Percentiles rank a stretch among this genome's conserved stretches.
Evolutionary conservation across 768 basidiomycete genomes (phyloP).

Genomic region (Boletus subparvulus): DNA sequence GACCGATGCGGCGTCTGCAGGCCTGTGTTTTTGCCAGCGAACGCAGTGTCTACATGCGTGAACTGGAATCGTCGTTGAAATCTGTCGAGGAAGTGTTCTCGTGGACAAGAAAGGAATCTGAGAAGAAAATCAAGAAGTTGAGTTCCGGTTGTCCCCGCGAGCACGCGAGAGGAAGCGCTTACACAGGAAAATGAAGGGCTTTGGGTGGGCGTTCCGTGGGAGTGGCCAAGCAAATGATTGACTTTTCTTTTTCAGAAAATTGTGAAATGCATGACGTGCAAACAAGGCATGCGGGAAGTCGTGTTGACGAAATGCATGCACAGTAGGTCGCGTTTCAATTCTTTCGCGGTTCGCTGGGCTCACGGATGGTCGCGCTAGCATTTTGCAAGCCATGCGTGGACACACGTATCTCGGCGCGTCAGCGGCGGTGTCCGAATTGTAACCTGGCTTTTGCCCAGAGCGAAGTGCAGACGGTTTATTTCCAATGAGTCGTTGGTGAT

Average conservation of each 20-base stretch:
- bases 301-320: slow-evolving; percentile 90
- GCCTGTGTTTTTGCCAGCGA: slow-evolving; percentile 33
- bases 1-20: slow-evolving; percentile 23
- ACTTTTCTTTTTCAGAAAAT: slow-evolving; percentile 50
- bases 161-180: slow-evolving; percentile 36
- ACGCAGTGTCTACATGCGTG: slow-evolving; percentile 23
- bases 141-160: slow-evolving; percentile 31
- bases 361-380: slow-evolving; percentile 42
- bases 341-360: not conserved
- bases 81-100: slow-evolving; percentile 46
- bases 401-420: slow-evolving; percentile 81
- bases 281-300: slow-evolving; percentile 69
- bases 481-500: slow-evolving; percentile 41
- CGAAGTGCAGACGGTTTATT: slow-evolving; percentile 71
- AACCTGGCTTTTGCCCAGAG: slow-evolving; percentile 76
- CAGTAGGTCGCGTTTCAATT: slow-evolving; percentile 51
- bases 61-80: slow-evolving; percentile 19
- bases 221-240: not conserved
- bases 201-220: slow-evolving; percentile 42
- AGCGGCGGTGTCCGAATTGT: slow-evolving; percentile 93
- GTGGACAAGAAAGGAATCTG: slow-evolving; percentile 49
- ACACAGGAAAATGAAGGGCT: slow-evolving; percentile 54
- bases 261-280: slow-evolving; percentile 88
- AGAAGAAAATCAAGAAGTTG: slow-evolving; percentile 51
- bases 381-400: slow-evolving; percentile 88